Conservation (phyloP, 2,329 filamentous ascomycete genomes). For the Paraphoma sp. region DNA sequence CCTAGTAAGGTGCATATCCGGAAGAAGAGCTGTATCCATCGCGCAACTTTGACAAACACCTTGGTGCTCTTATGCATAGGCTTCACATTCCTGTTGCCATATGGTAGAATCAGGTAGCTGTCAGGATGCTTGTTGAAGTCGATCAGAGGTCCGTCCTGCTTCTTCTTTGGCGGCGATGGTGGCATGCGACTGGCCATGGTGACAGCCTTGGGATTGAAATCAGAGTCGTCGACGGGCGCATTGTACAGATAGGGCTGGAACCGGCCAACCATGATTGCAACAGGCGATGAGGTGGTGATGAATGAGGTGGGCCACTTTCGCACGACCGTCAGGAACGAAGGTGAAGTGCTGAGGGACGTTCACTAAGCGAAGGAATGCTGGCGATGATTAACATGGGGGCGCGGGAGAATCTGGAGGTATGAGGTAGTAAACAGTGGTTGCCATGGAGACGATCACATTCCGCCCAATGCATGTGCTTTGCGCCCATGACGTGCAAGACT, state of each 20-base stretch:
- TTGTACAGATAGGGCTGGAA: conserved; percentile 77
- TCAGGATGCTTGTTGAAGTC: conserved; percentile 88
- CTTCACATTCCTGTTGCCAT: conserved; percentile 66
- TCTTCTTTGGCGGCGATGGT: conserved; percentile 64
- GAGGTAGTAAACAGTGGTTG: conserved; percentile 40
- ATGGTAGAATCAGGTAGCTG: conserved; percentile 69
- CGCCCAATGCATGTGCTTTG: conserved; percentile 14
- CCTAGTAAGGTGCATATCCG: conserved; percentile 72
- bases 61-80: conserved; percentile 76
- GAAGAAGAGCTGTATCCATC: conserved; percentile 72
- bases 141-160: conserved; percentile 77
- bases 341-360: conserved; percentile 27
- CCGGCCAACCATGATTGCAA: conserved; percentile 50
- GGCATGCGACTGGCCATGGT: conserved; percentile 79
- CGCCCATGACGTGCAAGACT: conserved; percentile 24
- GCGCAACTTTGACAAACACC: conserved; percentile 70
- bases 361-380: conserved; percentile 46
- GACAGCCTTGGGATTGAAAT: conserved; percentile 87
- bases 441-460: conserved; percentile 38
- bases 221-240: conserved; percentile 53
- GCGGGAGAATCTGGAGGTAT: conserved; percentile 31
- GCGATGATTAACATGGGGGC: conserved; percentile 37
- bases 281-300: conserved; percentile 27
- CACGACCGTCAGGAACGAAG: conserved; percentile 34
- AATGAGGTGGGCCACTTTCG: conserved; percentile 32